Conservation (phyloP, 2,329 filamentous ascomycete genomes). For the Chaetomium olivaceum region DNA sequence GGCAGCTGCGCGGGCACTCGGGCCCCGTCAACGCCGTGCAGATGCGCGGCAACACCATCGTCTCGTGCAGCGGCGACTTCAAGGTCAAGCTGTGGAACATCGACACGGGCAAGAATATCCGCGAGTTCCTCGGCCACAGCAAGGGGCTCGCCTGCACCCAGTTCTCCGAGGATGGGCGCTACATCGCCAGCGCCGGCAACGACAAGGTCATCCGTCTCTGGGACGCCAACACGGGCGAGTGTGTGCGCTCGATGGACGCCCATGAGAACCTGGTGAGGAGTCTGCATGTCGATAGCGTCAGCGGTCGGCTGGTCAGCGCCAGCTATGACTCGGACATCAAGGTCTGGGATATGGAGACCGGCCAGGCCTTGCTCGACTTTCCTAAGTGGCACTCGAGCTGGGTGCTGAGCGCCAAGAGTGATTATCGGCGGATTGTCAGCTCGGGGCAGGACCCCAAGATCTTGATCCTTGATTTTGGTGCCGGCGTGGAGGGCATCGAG, state of each 20-base stretch:
- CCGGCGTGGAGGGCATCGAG: conserved; percentile 58
- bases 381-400: conserved; percentile 96
- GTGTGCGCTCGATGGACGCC: conserved; percentile 76
- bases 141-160: conserved; percentile 94
- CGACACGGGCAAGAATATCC: conserved; percentile 81
- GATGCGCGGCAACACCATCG: conserved; percentile 86
- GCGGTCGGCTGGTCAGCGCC: conserved; percentile 82
- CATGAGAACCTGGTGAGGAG: conserved; percentile 86
- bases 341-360: conserved; percentile 84
- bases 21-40: conserved; percentile 97
- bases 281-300: conserved; percentile 84
- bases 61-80: conserved; percentile 92
- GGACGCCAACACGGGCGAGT: conserved; percentile 86
- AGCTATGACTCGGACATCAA: conserved; percentile 96
- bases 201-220: conserved; percentile 96
- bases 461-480: conserved; percentile 89
- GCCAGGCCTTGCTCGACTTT: conserved; percentile 76
- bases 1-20: conserved; percentile 78
- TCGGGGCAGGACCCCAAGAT: conserved; percentile 93
- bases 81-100: conserved; percentile 95
- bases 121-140: conserved; percentile 86
- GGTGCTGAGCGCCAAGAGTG: conserved; percentile 94
- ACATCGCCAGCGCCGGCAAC: conserved; percentile 90
- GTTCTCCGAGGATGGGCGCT: conserved; percentile 92
- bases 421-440: conserved; percentile 91